Evolutionary conservation across 2,329 filamentous ascomycete species (phyloP), one percentile per base, ranked within the genome.

Genomic region (Akanthomyces lecanii): DNA sequence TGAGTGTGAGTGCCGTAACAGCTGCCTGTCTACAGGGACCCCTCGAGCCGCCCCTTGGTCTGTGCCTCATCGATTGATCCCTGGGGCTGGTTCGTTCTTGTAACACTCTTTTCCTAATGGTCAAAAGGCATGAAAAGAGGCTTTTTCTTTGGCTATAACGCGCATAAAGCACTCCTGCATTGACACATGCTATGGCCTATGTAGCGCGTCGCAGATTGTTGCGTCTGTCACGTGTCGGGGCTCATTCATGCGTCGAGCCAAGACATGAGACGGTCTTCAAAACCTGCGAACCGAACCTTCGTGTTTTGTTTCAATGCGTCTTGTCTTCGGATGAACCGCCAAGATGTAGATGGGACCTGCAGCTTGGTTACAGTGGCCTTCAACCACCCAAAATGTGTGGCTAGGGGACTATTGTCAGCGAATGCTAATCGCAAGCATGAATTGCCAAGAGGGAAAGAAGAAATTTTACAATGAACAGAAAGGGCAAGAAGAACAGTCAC

Each of bases 211-310:
- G 47, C 18, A 44, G 6, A 25, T 23, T 30, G 12, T 42, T 42
- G 11, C 38, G 7, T 25, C 18, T 18, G 57, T 44, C 57, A 51
- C n/a, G 36, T 60, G 57, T 44, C 36, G 23, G 28, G 45, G 57
- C 47, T 52, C 23, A 23, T 60, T 51, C 11, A 60, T 60, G 47
- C 57, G 28, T 21, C 38, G 23, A 51, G 36, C 47, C 25, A 12
- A 33, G 57, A 52, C 57, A 44, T 51, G 57, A 60, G 57, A 60
- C 57, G 57, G 47, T 44, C n/a, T 44, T 58, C 52, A 10, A 60
- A 52, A 60, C 47, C 47, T 52, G 25, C 10, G 16, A 52, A n/a
- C 40, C n/a, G 10, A 18, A 51, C 23, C 21, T 28, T 30, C 8
- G n/a, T 60, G 36, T 40, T 60, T 60, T 60, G 47, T 60, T 60